phyloP scores from a whole-genome alignment of 306 rosid species.

The Vigna unguiculata region DNA sequence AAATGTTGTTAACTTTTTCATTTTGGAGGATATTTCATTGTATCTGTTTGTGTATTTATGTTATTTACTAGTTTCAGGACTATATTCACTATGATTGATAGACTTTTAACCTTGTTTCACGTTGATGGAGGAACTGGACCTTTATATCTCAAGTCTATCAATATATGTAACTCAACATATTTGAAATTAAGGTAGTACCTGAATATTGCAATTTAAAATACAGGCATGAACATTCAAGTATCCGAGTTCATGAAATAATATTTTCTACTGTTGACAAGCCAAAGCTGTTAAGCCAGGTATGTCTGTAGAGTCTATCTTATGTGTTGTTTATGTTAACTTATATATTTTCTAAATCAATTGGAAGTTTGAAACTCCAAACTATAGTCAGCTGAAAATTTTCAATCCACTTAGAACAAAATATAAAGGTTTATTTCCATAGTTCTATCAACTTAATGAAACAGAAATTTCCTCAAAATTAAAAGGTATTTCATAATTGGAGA shows the following conservation, averaged over 20 bases:
- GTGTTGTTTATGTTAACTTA: conserved; percentile 28
- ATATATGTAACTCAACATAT: conserved; percentile 19
- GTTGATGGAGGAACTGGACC: conserved; percentile 24
- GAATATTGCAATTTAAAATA: conserved; percentile 45
- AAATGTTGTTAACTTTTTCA: background rate
- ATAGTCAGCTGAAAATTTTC: background rate
- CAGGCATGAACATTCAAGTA: conserved; percentile 70
- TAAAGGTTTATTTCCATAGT: conserved; percentile 28
- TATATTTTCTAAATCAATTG: conserved; percentile 24
- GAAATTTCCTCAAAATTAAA: conserved; percentile 6
- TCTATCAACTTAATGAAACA: conserved; percentile 18
- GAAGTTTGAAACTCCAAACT: conserved; percentile 33
- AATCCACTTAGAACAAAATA: background rate
- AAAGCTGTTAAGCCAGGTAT: conserved; percentile 98
- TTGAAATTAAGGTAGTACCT: conserved; percentile 16
- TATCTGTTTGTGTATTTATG: conserved; percentile 22
- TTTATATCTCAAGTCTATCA: conserved; percentile 19
- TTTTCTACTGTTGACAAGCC: conserved; percentile 95
- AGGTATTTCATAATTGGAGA: conserved; percentile 22
- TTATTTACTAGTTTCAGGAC: background rate
- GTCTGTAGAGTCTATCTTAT: conserved; percentile 27
- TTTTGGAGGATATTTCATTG: conserved; percentile 24
- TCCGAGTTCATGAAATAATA: conserved; percentile 85
- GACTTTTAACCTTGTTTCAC: conserved; percentile 17
- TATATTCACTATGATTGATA: conserved; percentile 10